Base-by-base conservation (phyloP, 2,329 filamentous ascomycete species). In the Xylariomycetidae sp. region DNA sequence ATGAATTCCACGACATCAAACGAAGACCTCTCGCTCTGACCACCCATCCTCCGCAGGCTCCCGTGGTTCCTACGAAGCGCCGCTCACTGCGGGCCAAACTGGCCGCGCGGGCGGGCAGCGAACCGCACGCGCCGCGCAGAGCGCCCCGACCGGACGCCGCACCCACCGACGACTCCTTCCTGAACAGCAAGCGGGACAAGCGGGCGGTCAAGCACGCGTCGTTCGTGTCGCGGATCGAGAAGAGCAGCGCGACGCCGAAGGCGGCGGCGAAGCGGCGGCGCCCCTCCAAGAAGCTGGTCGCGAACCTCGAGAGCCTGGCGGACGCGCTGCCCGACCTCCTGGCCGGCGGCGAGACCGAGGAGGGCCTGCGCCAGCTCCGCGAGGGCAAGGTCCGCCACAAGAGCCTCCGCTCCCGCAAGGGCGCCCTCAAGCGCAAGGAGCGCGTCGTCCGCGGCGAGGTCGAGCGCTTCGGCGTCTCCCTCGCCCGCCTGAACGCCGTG, bases 391-490 rank as follows among this genome's bases (percentile, higher is more conserved):
- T 92, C 31, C 69, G 74, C 39, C 82, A 85, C 45, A 82, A 78
- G 65, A 90, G 82, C 40, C 52, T 96, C 50, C 81, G 74, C 60
- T 81, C 74, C 42, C 69, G 79, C 34, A 85, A 79, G 3, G 90
- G 90, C 1, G 86, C 87, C 15, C 70, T 89, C 63, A 93, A 87
- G 72, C 71, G 76, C 53, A 92, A 87, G 63, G 85, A 88, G 62
- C 81, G 73, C 59, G 54, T 96, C 19, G 85, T 95, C 37, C 77
- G 68, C 57, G 68, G 76, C 38, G 90, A 96, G 72, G 82, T 85
- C 64, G 79, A 88, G 57, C 70, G 90, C 39, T 95, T 96, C 56
- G 81, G 79, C 23, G 76, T 72, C 54, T 95, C 87, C 55, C 70
- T 96, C 72, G 89, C 85, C 13, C 75, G 82, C 58, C 65, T 95